phyloP scores from a whole-genome alignment of 2,329 filamentous ascomycete species.

The Capronia americana region DNA sequence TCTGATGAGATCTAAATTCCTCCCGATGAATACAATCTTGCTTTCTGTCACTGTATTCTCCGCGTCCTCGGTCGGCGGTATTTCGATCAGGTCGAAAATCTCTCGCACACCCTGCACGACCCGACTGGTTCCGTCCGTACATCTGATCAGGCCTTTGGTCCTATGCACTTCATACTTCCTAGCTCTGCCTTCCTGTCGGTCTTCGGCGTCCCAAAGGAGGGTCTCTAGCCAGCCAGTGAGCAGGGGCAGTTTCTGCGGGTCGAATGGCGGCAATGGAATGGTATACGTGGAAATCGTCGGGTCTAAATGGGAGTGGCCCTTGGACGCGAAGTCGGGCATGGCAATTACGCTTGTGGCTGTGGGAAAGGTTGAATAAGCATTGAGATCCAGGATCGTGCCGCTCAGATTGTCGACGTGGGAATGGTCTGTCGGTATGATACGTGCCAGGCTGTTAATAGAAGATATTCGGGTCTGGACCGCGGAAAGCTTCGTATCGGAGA shows the following conservation, averaged over 20 bases:
- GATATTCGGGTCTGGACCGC: slow-evolving; percentile 72
- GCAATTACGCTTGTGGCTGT: slow-evolving; percentile 45
- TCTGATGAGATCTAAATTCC: slow-evolving; percentile 46
- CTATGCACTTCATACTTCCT: slow-evolving; percentile 80
- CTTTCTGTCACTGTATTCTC: slow-evolving; percentile 29
- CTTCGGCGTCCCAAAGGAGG: slow-evolving; percentile 73
- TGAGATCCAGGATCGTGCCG: slow-evolving; percentile 84
- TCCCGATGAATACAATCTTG: slow-evolving; percentile 57
- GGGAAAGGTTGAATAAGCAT: slow-evolving; percentile 86
- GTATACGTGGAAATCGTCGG: slow-evolving; percentile 84
- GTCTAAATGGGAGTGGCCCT: slow-evolving; percentile 90
- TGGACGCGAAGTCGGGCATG: slow-evolving; percentile 69
- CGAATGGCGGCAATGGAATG: slow-evolving; percentile 69
- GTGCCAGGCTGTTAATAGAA: slow-evolving; percentile 89
- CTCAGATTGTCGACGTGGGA: slow-evolving; percentile 82
- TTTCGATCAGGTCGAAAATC: slow-evolving; percentile 87
- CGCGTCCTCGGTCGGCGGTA: slow-evolving; percentile 33
- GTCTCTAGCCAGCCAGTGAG: slow-evolving; percentile 84
- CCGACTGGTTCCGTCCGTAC: slow-evolving; percentile 67
- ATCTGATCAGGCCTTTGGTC: slow-evolving; percentile 75
- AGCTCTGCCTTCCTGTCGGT: slow-evolving; percentile 41
- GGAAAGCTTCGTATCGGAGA: slow-evolving; percentile 72
- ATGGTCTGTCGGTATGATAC: slow-evolving; percentile 79
- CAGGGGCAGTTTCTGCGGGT: slow-evolving; percentile 61
- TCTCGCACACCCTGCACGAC: slow-evolving; percentile 92